These are phyloP conservation scores for Boletus rex-veris DNA, from an alignment of 768 basidiomycete species.

Conservation along the genomic window DNA sequence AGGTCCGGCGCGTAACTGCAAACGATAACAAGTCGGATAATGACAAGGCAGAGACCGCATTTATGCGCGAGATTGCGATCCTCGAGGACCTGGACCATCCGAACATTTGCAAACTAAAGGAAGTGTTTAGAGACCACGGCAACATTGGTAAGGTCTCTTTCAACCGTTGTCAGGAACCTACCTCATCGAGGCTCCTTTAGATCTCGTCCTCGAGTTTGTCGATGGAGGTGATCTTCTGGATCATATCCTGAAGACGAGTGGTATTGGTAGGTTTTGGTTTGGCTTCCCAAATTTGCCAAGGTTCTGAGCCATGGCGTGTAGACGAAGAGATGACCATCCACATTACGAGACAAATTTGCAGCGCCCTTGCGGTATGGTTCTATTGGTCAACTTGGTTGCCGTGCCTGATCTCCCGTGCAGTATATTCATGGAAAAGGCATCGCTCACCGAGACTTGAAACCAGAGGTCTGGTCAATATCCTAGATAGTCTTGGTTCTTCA, in stretches of 20 bases:
- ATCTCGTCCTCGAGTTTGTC: slow-evolving; percentile 80
- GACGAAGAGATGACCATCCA: slow-evolving; percentile 58
- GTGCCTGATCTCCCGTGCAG: slow-evolving; percentile 22
- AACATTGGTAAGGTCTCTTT: slow-evolving; percentile 48
- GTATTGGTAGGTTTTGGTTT: slow-evolving; percentile 50
- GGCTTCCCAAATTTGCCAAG: background rate
- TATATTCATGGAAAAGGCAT: slow-evolving; percentile 76
- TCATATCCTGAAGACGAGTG: slow-evolving; percentile 59
- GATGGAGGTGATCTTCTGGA: slow-evolving; percentile 89
- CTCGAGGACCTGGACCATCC: slow-evolving; percentile 73
- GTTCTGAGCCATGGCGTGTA: slow-evolving; percentile 18
- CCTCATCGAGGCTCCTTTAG: slow-evolving; percentile 40
- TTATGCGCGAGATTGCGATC: slow-evolving; percentile 75
- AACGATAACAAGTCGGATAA: slow-evolving; percentile 29
- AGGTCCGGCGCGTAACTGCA: slow-evolving; percentile 40
- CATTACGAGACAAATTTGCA: slow-evolving; percentile 80
- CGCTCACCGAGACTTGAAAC: slow-evolving; percentile 92
- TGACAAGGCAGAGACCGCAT: slow-evolving; percentile 34
- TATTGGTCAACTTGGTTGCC: background rate
- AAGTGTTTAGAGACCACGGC: slow-evolving; percentile 67
- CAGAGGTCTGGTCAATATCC: slow-evolving; percentile 49
- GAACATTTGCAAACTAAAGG: slow-evolving; percentile 78
- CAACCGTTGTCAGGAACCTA: background rate
- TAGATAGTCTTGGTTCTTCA: slow-evolving; percentile 1
- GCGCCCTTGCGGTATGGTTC: slow-evolving; percentile 61